Evolutionary conservation across 2,329 filamentous ascomycete species (phyloP).

Genomic region (Sporothrix dimorphospora): DNA sequence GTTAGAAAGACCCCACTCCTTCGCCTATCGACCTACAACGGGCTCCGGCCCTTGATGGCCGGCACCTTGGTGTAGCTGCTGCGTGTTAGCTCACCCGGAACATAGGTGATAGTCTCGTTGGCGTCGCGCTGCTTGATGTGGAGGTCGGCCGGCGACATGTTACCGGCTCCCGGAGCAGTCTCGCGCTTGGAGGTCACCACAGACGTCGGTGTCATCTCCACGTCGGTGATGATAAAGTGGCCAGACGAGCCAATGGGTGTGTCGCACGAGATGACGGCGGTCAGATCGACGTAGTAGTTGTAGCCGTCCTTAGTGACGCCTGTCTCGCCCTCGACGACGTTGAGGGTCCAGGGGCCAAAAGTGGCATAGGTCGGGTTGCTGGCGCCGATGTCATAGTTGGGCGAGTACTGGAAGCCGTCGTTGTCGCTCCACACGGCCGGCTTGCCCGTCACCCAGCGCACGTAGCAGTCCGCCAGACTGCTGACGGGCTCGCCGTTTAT

Average conservation of each 20-base stretch:
- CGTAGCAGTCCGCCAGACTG: constrained; percentile 23
- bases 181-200: not conserved
- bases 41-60: constrained; percentile 15
- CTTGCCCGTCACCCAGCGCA: constrained; percentile 28
- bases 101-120: not conserved
- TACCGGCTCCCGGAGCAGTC: no score
- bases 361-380: constrained; percentile 27
- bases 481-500: constrained; percentile 14
- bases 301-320: constrained; percentile 22
- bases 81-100: constrained; percentile 10
- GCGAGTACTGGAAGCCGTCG: constrained; percentile 26
- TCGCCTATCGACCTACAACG: not conserved
- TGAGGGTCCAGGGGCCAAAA: constrained; percentile 25
- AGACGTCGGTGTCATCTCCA: not conserved
- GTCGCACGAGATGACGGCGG: constrained; percentile 23
- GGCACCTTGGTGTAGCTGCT: constrained; percentile 22
- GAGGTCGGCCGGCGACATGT: not conserved
- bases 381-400: constrained; percentile 26
- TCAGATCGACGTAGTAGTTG: constrained; percentile 28
- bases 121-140: not conserved
- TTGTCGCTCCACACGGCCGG: constrained; percentile 21
- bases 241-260: not conserved
- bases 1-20: no score
- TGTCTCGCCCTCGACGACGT: constrained; percentile 22
- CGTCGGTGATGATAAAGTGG: not conserved